Percentiles rank a stretch among this genome's conserved stretches.
These are phyloP conservation scores for Starmera caribaea DNA, from an alignment of 805 yeast species.

Conservation along the genomic window DNA sequence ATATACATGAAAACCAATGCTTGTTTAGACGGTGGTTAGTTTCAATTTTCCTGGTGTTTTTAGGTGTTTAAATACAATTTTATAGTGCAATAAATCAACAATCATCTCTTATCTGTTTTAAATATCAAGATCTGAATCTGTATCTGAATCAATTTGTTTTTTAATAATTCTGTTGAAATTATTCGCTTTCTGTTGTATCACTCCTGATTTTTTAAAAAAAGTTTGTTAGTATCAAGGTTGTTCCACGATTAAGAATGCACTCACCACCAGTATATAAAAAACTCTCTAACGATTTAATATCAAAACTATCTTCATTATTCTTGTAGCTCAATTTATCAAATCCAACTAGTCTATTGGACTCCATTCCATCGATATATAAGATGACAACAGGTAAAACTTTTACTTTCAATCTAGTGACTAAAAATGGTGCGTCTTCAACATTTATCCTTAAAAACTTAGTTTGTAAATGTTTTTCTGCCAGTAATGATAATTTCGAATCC, in stretches of 20 bases:
- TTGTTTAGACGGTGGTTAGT: no score
- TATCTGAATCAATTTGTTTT: conserved; percentile 10
- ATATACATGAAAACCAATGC: no score
- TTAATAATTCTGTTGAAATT: conserved; percentile 16
- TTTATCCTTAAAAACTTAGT: conserved; percentile 44
- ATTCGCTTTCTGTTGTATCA: conserved; percentile 25
- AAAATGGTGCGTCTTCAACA: conserved; percentile 63
- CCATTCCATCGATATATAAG: conserved; percentile 50
- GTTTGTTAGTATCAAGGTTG: conserved; percentile 1
- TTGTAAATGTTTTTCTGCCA: conserved; percentile 51
- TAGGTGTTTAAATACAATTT: no score
- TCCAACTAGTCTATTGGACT: conserved; percentile 54
- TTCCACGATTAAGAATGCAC: background rate
- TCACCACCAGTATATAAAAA: conserved; percentile 21
- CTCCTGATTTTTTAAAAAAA: conserved; percentile 11
- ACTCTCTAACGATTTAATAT: conserved; percentile 38
- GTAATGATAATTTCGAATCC: conserved; percentile 32
- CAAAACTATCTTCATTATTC: conserved; percentile 36
- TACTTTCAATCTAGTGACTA: conserved; percentile 52
- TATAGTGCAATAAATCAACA: background rate
- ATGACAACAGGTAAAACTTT: conserved; percentile 66
- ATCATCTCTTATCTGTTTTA: conserved; percentile 1
- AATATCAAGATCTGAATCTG: conserved; percentile 30
- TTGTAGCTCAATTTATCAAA: conserved; percentile 46
- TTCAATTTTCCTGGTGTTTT: no score